Conservation (phyloP, 2,329 filamentous ascomycete genomes). For the Daldinia sp. region DNA sequence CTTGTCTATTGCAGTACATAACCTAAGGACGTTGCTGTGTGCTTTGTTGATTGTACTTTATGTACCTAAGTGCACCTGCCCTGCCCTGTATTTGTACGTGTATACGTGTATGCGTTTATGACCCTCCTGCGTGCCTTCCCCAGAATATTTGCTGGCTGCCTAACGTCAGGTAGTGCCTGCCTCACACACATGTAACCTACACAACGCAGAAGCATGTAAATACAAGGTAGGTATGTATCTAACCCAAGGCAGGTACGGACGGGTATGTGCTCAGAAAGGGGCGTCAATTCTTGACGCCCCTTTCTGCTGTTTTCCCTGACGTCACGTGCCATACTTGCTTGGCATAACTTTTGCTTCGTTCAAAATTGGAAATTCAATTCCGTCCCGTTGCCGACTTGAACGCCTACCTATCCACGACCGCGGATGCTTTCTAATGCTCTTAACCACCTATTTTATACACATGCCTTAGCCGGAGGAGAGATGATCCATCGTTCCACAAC, state of each 20-base stretch:
- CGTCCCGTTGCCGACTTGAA: conserved; percentile 49
- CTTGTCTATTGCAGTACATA: background rate
- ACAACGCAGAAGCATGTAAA: background rate
- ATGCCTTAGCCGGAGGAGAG: conserved; percentile 63
- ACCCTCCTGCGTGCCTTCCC: background rate
- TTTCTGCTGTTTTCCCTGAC: background rate
- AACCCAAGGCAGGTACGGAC: background rate
- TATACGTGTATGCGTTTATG: no score
- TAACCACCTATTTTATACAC: conserved; percentile 64
- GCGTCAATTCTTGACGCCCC: background rate
- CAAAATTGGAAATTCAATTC: conserved; percentile 47
- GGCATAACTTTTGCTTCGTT: conserved; percentile 23
- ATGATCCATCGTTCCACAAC: conserved; percentile 62
- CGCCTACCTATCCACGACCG: conserved; percentile 52
- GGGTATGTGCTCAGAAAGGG: background rate
- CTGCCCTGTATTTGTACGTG: no score
- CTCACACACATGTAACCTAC: background rate
- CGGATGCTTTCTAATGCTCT: conserved; percentile 57
- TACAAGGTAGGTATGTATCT: no score
- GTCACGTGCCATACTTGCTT: conserved; percentile 10
- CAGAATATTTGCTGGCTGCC: background rate
- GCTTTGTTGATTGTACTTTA: background rate
- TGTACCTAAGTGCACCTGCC: no score
- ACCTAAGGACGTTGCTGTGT: background rate
- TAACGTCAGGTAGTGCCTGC: background rate